Base-by-base conservation (phyloP, 352 stramenopile genomes). In the Phytophthora multivora region DNA sequence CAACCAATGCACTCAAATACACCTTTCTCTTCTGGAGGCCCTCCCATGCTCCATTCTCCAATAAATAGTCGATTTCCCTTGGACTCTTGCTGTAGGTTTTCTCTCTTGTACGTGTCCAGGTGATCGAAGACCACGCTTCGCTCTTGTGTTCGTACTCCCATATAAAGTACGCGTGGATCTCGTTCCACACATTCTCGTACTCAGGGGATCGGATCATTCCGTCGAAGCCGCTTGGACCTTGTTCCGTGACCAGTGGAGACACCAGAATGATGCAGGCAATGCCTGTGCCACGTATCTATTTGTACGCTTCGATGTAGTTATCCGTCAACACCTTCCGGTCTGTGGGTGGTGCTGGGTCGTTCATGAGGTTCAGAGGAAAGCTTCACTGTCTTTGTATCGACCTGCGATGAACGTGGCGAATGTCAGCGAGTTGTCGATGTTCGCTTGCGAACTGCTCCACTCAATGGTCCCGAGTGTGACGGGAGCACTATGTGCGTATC, bases 111-210 rank as follows among this genome's bases (percentile, higher is more conserved):
- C 6, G 11, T 59, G 35, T 71, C 59, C 16, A 73, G 39, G 1
- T 65, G 46, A 13, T 53, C 19, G 0, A 72, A 31, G 1, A 79
- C 21, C 49, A 31, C n/a, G 39, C 23, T 35, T 80, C 70, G 16
- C 19, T 68, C 11, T 57, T 30, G 28, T 41, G 31, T 13, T 68
- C 66, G 23, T 74, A 83, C 2, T 65, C 78, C 64, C 67, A 80
- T 13, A 77, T 72, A 61, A 80, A 88, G 59, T 88, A 89, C n/a
- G 60, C 35, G 42, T 88, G 82, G 18, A 74, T 73, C 30, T 89
- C 79, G 59, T 79, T 66, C 77, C 82, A 91, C 8, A 88, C 73
- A 41, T 88, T 84, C 30, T 21, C 39, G 62, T 77, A 86, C 16
- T 73, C 3, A n/a, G 54, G 51, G 2, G 59, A 59, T 10, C 28